These are phyloP conservation scores for Magnolia officinalis DNA, from an alignment of 164 flowering plant genomes.

Conservation along the genomic window DNA sequence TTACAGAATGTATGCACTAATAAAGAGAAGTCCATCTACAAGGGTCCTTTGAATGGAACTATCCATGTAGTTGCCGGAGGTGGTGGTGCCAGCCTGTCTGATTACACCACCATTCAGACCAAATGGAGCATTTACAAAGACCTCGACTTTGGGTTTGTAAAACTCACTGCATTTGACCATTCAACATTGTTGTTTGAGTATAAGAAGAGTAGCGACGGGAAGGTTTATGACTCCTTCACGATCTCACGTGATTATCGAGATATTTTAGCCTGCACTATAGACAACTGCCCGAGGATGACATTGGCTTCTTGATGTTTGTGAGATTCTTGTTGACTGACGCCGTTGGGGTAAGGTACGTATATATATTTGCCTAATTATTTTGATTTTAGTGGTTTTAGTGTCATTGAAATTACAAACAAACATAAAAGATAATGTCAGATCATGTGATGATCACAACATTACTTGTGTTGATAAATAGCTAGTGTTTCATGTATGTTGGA, in stretches of 20 bases:
- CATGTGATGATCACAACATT: too few relatives aligned
- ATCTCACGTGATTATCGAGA: slow-evolving; percentile 71
- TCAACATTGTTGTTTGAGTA: slow-evolving; percentile 76
- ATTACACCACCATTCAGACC: slow-evolving; percentile 46
- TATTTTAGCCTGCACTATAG: slow-evolving; percentile 67
- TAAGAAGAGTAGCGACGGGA: slow-evolving; percentile 83
- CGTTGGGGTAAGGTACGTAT: too few relatives aligned
- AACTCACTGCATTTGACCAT: slow-evolving; percentile 82
- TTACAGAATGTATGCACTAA: slow-evolving; percentile 54
- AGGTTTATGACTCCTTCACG: slow-evolving; percentile 72
- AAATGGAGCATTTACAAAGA: slow-evolving; percentile 73
- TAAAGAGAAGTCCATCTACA: slow-evolving; percentile 45
- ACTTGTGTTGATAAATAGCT: too few relatives aligned
- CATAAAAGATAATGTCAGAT: too few relatives aligned
- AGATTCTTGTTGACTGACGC: background rate
- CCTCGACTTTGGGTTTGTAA: slow-evolving; percentile 67
- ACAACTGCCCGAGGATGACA: slow-evolving; percentile 69
- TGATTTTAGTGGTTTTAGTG: background rate
- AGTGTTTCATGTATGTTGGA: too few relatives aligned
- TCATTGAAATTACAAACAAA: too few relatives aligned
- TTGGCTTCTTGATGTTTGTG: slow-evolving; percentile 41
- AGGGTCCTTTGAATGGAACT: slow-evolving; percentile 69
- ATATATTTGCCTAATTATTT: too few relatives aligned
- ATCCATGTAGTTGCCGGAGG: slow-evolving; percentile 83
- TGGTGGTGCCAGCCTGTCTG: slow-evolving; percentile 64